phyloP scores from a whole-genome alignment of 108 stramenopile species.

The Bacterosira constricta region DNA sequence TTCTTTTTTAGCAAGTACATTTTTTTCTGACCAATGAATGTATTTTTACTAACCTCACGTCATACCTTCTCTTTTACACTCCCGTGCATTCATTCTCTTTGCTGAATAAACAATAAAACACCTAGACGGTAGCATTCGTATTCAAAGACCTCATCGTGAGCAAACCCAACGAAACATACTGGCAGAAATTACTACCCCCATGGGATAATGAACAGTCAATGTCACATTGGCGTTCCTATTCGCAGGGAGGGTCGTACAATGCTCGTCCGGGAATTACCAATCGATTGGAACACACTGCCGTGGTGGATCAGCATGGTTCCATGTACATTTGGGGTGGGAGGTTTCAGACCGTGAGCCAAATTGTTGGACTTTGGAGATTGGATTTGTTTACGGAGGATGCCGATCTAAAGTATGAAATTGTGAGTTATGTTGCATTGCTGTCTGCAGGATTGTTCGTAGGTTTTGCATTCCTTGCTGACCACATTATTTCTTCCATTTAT shows the following conservation, averaged over 20 bases:
- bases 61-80: neutral
- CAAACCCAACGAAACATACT: constrained; percentile 31
- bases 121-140: constrained; percentile 43
- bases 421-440: too few species aligned
- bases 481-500: too few species aligned
- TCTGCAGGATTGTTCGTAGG: too few species aligned
- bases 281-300: constrained; percentile 45
- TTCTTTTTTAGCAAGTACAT: too few species aligned
- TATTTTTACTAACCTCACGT: neutral
- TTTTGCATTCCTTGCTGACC: too few species aligned
- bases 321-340: constrained; percentile 50
- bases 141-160: constrained; percentile 41
- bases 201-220: constrained; percentile 7
- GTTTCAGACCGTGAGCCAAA: constrained; percentile 39
- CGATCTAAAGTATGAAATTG: constrained; percentile 17
- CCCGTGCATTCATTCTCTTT: neutral
- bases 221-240: constrained; percentile 9
- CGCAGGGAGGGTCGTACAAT: constrained; percentile 9
- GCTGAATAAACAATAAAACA: neutral
- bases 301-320: constrained; percentile 39
- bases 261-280: constrained; percentile 20
- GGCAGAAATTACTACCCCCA: constrained; percentile 22
- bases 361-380: constrained; percentile 44
- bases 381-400: constrained; percentile 40
- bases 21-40: constrained; percentile 1